Base-by-base conservation (phyloP, 1,139 yeast genomes). In the Kluyveromyces marxianus region DNA sequence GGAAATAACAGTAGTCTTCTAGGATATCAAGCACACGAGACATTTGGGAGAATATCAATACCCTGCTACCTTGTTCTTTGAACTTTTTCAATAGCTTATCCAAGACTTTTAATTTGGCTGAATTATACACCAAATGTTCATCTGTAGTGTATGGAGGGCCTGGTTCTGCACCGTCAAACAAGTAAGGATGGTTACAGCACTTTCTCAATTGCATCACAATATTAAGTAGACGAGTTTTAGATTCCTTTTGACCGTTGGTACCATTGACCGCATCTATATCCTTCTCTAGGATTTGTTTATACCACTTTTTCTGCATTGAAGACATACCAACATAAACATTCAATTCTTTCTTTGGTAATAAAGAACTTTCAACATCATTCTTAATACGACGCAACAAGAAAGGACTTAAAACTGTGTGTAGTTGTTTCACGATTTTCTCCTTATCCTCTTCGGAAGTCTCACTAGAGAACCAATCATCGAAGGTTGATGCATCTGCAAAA, bases 121-220 rank as follows among this genome's bases (percentile, higher is more conserved):
- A 76, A 62, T 92, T 92, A 65, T 64, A 81, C 7, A 92, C 82
- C 54, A 92, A 72, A 67, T 92, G 97, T 61, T 90, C 97, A 63
- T 90, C 98, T 0, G 96, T 92, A 2, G 97, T 90, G 62, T 77
- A 92, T 0, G 98, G 98, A 3, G 98, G 98, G 7, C 98, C 98
- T 0, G 97, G 97, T 64, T 92, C 98, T 1, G 98, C 98, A 36
- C 98, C 97, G 63, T 92, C 97, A 59, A 92, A 92, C 44, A 92
- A 70, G 64, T 92, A 92, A 0, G 98, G 98, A 66, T 92, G 98
- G 60, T 92, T 92, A 65, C 97, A 92, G 65, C 97, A 92, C 65
- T 92, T 92, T 57, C 97, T 76, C 53, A 92, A 72, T 65, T 92
- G 98, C 98, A 92, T 92, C 21, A 92, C 97, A 57, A 92, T 89